Evolutionary conservation across 2,329 filamentous ascomycete genomes (phyloP).

Genomic region (Pyrenochaeta sp.): DNA sequence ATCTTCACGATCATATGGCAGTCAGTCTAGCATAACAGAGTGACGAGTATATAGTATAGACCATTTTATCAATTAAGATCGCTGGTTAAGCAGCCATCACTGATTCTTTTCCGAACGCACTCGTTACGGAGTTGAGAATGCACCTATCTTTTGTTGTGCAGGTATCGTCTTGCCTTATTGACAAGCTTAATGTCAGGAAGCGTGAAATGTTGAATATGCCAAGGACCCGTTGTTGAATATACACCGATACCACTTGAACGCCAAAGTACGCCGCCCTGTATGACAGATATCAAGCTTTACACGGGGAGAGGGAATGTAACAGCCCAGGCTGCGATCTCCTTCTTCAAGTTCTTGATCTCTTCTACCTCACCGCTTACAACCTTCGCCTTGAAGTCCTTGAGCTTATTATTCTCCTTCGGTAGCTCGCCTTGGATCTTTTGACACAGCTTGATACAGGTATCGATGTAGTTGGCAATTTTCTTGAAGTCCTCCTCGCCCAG

Average conservation of each 20-base stretch:
- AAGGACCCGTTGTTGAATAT: constrained; percentile 34
- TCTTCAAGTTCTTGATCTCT: constrained; percentile 84
- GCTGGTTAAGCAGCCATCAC: constrained; percentile 24
- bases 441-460: constrained; percentile 86
- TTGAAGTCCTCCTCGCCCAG: constrained; percentile 88
- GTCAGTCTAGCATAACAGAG: constrained; percentile 6
- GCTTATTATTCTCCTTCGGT: constrained; percentile 98
- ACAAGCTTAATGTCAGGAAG: constrained; percentile 14
- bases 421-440: constrained; percentile 84
- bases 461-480: constrained; percentile 84
- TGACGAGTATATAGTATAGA: background rate
- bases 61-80: background rate
- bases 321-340: constrained; percentile 91
- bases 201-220: constrained; percentile 39
- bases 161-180: constrained; percentile 17
- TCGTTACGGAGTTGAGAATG: constrained; percentile 5
- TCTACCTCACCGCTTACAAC: constrained; percentile 78
- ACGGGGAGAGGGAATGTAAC: constrained; percentile 91
- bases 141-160: background rate
- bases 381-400: constrained; percentile 99
- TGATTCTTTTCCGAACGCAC: background rate
- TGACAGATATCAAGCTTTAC: constrained; percentile 41
- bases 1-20: constrained; percentile 52
- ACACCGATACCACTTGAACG: constrained; percentile 16
- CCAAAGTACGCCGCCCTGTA: constrained; percentile 24